These are phyloP conservation scores for Phytophthora foliorum DNA, from an alignment of 352 stramenopile genomes.

Conservation along the genomic window DNA sequence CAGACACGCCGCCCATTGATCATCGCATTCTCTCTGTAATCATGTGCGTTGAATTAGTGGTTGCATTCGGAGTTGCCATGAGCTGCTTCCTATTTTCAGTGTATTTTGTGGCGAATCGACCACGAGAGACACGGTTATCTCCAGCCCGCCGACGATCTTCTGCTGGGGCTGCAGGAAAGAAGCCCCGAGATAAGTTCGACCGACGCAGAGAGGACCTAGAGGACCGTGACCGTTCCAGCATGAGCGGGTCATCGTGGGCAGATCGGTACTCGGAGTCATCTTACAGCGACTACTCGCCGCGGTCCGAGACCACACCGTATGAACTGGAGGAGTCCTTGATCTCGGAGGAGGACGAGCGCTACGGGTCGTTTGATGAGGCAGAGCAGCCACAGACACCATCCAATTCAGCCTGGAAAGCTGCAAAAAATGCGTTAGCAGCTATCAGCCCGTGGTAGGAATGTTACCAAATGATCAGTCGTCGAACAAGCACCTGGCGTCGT, in stretches of 20 bases:
- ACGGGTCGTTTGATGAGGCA: slow-evolving; percentile 69
- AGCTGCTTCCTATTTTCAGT: slow-evolving; percentile 89
- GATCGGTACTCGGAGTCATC: slow-evolving; percentile 42
- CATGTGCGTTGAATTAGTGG: slow-evolving; percentile 88
- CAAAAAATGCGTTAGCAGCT: slow-evolving; percentile 64
- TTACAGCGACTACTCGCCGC: slow-evolving; percentile 46
- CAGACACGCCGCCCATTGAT: slow-evolving; percentile 82
- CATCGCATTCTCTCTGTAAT: slow-evolving; percentile 86
- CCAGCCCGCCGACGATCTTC: slow-evolving; percentile 32
- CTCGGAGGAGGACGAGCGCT: slow-evolving; percentile 73
- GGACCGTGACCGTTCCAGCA: slow-evolving; percentile 22
- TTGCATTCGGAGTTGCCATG: slow-evolving; percentile 84
- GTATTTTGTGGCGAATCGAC: slow-evolving; percentile 90
- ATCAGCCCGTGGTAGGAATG: slow-evolving; percentile 82
- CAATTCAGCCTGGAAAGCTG: slow-evolving; percentile 52
- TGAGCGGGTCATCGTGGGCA: slow-evolving; percentile 34
- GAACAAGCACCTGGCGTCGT: neutral
- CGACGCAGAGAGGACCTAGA: slow-evolving; percentile 32
- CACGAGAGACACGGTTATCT: slow-evolving; percentile 47
- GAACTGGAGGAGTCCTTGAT: slow-evolving; percentile 82
- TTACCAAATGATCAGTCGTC: slow-evolving; percentile 1
- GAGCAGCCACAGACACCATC: slow-evolving; percentile 26
- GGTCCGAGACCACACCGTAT: slow-evolving; percentile 32
- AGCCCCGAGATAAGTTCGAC: slow-evolving; percentile 30
- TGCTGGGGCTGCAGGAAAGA: slow-evolving; percentile 24